These are phyloP conservation scores for Papilionanthe hybrid DNA, from an alignment of 116 monocot species.

Conservation along the genomic window DNA sequence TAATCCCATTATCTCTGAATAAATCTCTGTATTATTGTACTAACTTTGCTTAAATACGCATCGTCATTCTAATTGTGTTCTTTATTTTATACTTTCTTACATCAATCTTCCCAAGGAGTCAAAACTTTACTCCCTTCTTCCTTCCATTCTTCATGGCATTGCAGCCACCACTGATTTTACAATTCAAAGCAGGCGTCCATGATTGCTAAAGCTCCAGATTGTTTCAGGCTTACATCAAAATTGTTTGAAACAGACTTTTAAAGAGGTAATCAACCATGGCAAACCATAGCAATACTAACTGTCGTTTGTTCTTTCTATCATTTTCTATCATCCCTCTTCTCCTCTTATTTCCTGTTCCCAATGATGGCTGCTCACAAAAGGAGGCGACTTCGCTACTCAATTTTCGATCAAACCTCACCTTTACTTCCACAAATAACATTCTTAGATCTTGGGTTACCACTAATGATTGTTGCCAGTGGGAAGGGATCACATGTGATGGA, in stretches of 20 bases:
- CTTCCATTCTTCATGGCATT: not conserved
- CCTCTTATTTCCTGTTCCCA: conserved; percentile 10
- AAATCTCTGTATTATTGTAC: too few relatives aligned
- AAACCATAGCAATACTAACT: not conserved
- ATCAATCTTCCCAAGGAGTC: not conserved
- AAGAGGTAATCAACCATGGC: not conserved
- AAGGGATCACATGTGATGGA: conserved; percentile 35
- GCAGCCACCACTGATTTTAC: too few relatives aligned
- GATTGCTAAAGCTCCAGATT: not conserved
- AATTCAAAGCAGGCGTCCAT: not conserved
- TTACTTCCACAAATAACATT: not conserved
- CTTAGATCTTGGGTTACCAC: conserved; percentile 9
- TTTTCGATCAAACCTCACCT: conserved; percentile 33
- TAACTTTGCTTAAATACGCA: too few relatives aligned
- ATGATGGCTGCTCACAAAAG: conserved; percentile 14
- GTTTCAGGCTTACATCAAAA: too few relatives aligned
- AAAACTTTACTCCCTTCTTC: not conserved
- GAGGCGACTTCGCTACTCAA: conserved; percentile 32
- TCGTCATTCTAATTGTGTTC: too few relatives aligned
- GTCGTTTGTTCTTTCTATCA: not conserved
- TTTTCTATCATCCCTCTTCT: conserved; percentile 6
- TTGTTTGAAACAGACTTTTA: too few relatives aligned
- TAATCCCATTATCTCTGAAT: too few relatives aligned
- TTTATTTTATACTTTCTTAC: not conserved
- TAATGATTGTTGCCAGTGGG: conserved; percentile 43